Percentiles rank a stretch among this genome's conserved stretches.
These are phyloP conservation scores for Phytophthora nicotianae DNA, from an alignment of 352 stramenopile species.

Conservation along the genomic window DNA sequence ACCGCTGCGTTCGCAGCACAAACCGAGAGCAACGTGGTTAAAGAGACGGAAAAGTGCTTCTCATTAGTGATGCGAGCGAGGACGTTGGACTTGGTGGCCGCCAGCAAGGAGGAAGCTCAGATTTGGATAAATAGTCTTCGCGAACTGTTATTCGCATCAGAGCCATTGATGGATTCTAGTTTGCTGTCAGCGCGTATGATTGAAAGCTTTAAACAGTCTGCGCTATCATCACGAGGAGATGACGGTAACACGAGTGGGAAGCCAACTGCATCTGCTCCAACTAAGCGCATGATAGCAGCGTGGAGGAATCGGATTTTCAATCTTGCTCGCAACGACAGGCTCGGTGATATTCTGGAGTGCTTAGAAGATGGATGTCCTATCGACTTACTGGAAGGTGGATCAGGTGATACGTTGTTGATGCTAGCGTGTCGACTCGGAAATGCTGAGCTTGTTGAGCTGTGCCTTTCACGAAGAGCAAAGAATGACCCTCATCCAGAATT, in stretches of 20 bases:
- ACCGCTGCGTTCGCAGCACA: conserved; percentile 71
- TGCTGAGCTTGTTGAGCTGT: conserved; percentile 71
- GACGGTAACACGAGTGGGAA: conserved; percentile 7
- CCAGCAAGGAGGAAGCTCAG: conserved; percentile 78
- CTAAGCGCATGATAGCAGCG: conserved; percentile 47
- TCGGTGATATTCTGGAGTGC: conserved; percentile 50
- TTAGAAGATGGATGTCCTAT: conserved; percentile 75
- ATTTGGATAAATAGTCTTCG: conserved; percentile 65
- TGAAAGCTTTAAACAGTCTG: conserved; percentile 50
- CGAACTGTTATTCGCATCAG: conserved; percentile 40
- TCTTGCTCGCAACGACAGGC: conserved; percentile 44
- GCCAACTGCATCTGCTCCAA: conserved; percentile 16
- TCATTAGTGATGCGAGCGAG: conserved; percentile 65
- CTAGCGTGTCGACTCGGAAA: conserved; percentile 72
- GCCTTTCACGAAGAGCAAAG: conserved; percentile 74
- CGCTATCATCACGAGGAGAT: conserved; percentile 37
- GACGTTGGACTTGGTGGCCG: conserved; percentile 74
- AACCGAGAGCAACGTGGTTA: conserved; percentile 48
- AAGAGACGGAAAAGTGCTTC: conserved; percentile 65
- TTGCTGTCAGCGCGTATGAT: conserved; percentile 47
- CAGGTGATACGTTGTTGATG: conserved; percentile 81
- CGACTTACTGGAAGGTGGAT: conserved; percentile 73
- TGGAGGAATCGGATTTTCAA: conserved; percentile 76
- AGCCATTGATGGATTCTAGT: conserved; percentile 10
- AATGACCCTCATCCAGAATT: conserved; percentile 89